These are phyloP conservation scores for Mollisiaceae sp. DNA, from an alignment of 2,329 filamentous ascomycete species.

Conservation along the genomic window DNA sequence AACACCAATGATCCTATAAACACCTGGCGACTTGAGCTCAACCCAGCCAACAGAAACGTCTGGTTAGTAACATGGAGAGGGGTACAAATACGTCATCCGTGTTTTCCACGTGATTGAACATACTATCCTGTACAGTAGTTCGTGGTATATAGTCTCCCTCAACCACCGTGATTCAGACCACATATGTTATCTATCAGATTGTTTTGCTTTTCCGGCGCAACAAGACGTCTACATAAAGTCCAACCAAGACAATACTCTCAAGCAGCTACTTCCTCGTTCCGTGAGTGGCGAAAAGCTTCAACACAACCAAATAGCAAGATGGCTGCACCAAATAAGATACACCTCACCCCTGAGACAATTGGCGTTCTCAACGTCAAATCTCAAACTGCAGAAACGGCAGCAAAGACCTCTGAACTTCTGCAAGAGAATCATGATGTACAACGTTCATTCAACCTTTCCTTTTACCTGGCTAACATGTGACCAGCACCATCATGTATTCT, in stretches of 20 bases:
- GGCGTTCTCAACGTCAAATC: slow-evolving; percentile 54
- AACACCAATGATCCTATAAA: not conserved
- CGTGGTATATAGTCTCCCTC: not conserved
- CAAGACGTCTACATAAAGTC: slow-evolving; percentile 2
- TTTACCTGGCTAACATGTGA: slow-evolving; percentile 14
- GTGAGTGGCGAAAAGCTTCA: slow-evolving; percentile 23
- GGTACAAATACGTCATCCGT: not conserved
- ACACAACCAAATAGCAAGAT: slow-evolving; percentile 14
- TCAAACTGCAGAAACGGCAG: slow-evolving; percentile 63
- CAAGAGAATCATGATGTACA: slow-evolving; percentile 73
- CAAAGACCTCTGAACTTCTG: slow-evolving; percentile 68
- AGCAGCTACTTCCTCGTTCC: slow-evolving; percentile 24
- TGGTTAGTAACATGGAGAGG: not conserved
- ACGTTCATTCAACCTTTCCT: not conserved
- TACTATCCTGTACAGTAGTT: not conserved
- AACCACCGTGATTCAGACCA: not conserved
- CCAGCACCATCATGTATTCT: slow-evolving; percentile 79
- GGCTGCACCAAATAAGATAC: slow-evolving; percentile 47
- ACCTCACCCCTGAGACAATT: slow-evolving; percentile 53
- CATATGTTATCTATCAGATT: slow-evolving; percentile 11
- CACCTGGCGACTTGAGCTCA: not conserved
- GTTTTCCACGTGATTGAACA: not conserved
- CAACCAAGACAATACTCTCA: slow-evolving; percentile 13
- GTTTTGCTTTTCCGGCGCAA: not conserved
- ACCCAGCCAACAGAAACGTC: not conserved